phyloP scores from a whole-genome alignment of 2,329 filamentous ascomycete genomes.

The Metarhizium robertsii region DNA sequence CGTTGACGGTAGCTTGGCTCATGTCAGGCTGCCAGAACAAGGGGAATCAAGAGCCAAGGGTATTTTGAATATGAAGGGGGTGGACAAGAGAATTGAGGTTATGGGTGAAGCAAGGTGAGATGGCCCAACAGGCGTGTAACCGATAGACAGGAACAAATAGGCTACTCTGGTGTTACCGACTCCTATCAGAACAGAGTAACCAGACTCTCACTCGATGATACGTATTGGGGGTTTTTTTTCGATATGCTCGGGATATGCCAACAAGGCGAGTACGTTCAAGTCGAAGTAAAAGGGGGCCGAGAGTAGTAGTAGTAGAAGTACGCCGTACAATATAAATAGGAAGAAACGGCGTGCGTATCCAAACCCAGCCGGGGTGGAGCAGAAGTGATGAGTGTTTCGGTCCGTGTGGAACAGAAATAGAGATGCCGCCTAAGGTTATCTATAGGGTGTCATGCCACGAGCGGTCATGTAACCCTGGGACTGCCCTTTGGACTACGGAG shows the following conservation, averaged over 20 bases:
- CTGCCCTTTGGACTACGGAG: not conserved
- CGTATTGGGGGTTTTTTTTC: not conserved
- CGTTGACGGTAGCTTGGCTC: constrained; percentile 23
- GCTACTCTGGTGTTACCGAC: not conserved
- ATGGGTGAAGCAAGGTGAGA: not conserved
- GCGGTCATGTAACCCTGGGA: constrained; percentile 3
- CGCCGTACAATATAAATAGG: no score
- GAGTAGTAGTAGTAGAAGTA: no score
- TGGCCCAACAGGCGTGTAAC: not conserved
- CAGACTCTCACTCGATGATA: not conserved
- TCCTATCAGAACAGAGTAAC: not conserved
- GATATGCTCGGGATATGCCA: no score
- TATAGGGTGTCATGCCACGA: constrained; percentile 1
- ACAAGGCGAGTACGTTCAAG: no score
- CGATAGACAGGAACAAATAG: not conserved
- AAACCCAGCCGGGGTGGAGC: not conserved
- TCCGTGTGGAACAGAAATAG: constrained; percentile 4
- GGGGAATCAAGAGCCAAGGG: not conserved
- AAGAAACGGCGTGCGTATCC: not conserved
- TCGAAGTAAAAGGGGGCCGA: no score
- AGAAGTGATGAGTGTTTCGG: not conserved
- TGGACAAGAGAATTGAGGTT: not conserved
- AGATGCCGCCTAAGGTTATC: constrained; percentile 9
- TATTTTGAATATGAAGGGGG: not conserved
- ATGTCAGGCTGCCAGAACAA: constrained; percentile 29